phyloP scores from a whole-genome alignment of 768 basidiomycete genomes.

The Podaxis rugospora region DNA sequence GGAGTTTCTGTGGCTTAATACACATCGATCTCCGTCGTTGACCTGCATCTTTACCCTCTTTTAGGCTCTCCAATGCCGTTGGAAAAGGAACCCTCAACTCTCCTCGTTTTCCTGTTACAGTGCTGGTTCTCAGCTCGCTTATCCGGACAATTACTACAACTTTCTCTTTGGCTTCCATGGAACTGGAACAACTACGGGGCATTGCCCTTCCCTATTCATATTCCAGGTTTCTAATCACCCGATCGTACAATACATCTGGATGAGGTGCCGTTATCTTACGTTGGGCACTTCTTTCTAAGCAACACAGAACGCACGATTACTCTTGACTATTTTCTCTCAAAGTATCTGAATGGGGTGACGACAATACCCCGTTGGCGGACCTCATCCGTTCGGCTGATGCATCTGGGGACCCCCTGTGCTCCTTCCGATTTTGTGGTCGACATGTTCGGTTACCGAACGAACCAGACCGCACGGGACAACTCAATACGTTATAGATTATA shows the following conservation, averaged over 20 bases:
- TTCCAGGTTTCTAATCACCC: background rate
- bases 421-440: background rate
- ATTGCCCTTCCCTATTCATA: background rate
- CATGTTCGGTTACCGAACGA: background rate
- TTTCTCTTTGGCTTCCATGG: background rate
- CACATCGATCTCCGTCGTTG: background rate
- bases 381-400: background rate
- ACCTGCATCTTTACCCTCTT: background rate
- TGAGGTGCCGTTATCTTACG: background rate
- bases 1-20: constrained; percentile 1
- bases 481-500: background rate
- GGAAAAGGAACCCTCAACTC: background rate
- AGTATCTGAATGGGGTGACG: background rate
- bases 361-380: background rate
- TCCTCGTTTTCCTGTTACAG: constrained; percentile 1
- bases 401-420: background rate
- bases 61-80: background rate
- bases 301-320: background rate
- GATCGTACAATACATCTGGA: background rate
- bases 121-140: constrained; percentile 2
- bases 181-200: background rate
- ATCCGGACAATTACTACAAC: background rate
- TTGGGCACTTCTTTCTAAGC: background rate
- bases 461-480: background rate
- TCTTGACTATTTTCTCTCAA: background rate